Evolutionary conservation across 2,329 filamentous ascomycete genomes (phyloP), one percentile per base, ranked within the genome.

Genomic region (Colletotrichum truncatum): DNA sequence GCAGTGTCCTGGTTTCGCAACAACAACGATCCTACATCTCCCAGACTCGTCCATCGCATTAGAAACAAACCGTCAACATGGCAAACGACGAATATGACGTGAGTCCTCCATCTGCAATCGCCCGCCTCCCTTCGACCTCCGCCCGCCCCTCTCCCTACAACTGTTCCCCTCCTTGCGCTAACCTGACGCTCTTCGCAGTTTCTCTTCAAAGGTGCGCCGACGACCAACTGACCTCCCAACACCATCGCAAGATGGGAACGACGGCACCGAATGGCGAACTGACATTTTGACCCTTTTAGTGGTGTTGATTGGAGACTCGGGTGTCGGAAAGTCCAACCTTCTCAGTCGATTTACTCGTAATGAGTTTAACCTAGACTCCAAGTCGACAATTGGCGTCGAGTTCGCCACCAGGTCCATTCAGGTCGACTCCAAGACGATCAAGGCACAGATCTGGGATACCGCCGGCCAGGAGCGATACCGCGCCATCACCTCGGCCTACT

Each of bases 51-150:
- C 52, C 39, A 66, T 57, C 53, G 43, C 62, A 71, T 70, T 68
- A 67, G 67, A 68, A 71, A 67, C 67, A 51, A 51, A 68, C 72
- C 76, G 76, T 80, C 84, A 86, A 75, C 82, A 99, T 98, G 96
- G 96, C 95, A 78, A 99, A 98, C 91, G 96, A 99, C 89, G 96
- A 99, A 87, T 99, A 99, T 86, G 96, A 99, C 91, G 95, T 98
- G 85, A 87, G 94, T 79, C 46, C 58, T 26, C 53, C 63, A 39
- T 34, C 49, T 25, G 23, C 43, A 57, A 18, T 49, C 32, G 21
- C n/a, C 55, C 51, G 48, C 16, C 34, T 28, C 21, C 64, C 38
- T 52, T 46, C 63, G 23, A 30, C 41, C 36, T 36, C n/a, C 46
- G 30, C 46, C 26, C 51, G 28, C 28, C 66, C 66, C 62, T 46